Percentiles rank a stretch among this genome's conserved stretches.
These are phyloP conservation scores for Colletotrichum siamense DNA, from an alignment of 2,329 filamentous ascomycete species.

Conservation along the genomic window DNA sequence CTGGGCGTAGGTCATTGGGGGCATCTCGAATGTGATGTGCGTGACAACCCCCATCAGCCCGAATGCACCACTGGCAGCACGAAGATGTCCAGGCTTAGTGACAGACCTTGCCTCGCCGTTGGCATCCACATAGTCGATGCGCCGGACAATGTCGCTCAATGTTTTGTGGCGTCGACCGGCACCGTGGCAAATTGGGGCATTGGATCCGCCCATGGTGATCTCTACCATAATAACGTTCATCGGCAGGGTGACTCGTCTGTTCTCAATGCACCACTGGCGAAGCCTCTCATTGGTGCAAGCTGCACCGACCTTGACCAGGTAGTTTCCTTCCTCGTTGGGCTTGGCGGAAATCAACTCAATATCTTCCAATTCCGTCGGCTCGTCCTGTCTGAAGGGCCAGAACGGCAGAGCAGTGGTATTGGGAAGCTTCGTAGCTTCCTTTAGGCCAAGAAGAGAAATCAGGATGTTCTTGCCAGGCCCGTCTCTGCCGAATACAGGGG, in stretches of 20 bases:
- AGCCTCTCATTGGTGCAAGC: slow-evolving; percentile 52
- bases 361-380: slow-evolving; percentile 40
- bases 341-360: slow-evolving; percentile 38
- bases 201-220: slow-evolving; percentile 51
- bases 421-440: slow-evolving; percentile 40
- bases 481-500: slow-evolving; percentile 42
- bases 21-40: slow-evolving; percentile 52
- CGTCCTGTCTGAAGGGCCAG: slow-evolving; percentile 24
- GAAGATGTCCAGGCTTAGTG: slow-evolving; percentile 40
- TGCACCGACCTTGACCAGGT: slow-evolving; percentile 45
- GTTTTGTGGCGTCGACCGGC: slow-evolving; percentile 46
- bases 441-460: slow-evolving; percentile 45
- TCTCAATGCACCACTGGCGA: slow-evolving; percentile 46
- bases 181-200: slow-evolving; percentile 52
- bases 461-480: slow-evolving; percentile 38
- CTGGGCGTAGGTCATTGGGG: slow-evolving; percentile 52
- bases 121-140: slow-evolving; percentile 52
- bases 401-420: slow-evolving; percentile 38
- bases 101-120: slow-evolving; percentile 46
- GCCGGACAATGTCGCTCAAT: slow-evolving; percentile 46
- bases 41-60: slow-evolving; percentile 54
- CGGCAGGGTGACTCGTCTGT: slow-evolving; percentile 45
- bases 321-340: slow-evolving; percentile 30
- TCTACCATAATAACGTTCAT: slow-evolving; percentile 53
- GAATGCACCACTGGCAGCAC: slow-evolving; percentile 49